Percentiles rank a stretch among this genome's conserved stretches.
Evolutionary conservation across 208 protist genomes (phyloP).

Genomic region (Leishmania tropica): DNA sequence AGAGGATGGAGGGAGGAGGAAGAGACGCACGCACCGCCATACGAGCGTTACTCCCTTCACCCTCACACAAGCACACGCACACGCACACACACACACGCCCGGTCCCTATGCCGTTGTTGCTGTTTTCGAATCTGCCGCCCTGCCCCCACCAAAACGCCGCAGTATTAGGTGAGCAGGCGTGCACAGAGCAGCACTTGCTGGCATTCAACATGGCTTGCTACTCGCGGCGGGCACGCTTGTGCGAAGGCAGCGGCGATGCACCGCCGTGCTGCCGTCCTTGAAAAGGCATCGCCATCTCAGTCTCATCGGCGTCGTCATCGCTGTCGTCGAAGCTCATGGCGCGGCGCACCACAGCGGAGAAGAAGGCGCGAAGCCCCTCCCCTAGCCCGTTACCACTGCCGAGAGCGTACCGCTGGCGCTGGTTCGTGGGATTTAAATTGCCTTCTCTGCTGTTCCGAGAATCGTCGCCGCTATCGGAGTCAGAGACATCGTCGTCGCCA

Average conservation of each 20-base stretch:
- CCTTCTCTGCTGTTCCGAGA: not conserved
- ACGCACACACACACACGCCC: not conserved
- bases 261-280: not conserved
- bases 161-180: no score
- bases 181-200: not conserved
- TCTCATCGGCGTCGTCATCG: conserved; percentile 31
- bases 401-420: conserved; percentile 25
- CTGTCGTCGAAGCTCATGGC: conserved; percentile 45
- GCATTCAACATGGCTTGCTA: not conserved
- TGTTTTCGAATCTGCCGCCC: not conserved
- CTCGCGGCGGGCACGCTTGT: conserved; percentile 28
- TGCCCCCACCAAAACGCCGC: not conserved
- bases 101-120: not conserved
- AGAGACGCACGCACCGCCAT: not conserved
- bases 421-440: not conserved
- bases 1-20: not conserved
- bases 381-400: conserved; percentile 14
- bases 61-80: not conserved
- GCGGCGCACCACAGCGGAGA: conserved; percentile 46
- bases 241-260: not conserved
- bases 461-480: conserved; percentile 28
- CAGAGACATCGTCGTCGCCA: conserved; percentile 15
- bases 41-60: not conserved
- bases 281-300: not conserved
- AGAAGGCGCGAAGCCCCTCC: conserved; percentile 32